Evolutionary conservation across 371 early-diverging fungal genomes (phyloP), one percentile per base, ranked within the genome.

Genomic region (Lichtheimia ramosa): DNA sequence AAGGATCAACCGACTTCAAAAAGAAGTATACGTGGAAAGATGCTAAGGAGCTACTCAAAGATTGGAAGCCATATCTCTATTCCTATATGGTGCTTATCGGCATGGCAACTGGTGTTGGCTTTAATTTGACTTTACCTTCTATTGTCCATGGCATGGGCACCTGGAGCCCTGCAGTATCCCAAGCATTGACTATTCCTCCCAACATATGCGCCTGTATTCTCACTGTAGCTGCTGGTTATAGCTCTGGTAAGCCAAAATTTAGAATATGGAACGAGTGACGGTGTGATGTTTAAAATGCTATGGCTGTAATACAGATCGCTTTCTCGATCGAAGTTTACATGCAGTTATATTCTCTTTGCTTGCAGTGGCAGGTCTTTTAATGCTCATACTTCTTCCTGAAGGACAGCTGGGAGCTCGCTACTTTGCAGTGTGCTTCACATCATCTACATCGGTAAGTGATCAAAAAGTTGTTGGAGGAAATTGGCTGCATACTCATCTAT

Each of bases 1-100:
- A 34, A 34, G 34, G 34, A 8, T 8, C 34, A 8, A 34, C 34
- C 0, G 8, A 34, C 2, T 34, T 34, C 10, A 5, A 8, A 34
- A 34, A 34, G 8, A 34, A 34, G 10, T 34, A 51, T 51, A 27
- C 41, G 5, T 53, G 53, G 53, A 16, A 16, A 20, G 40, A 53
- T 39, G 20, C 40, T 2, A 34, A 14, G 40, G 12, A 34, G 13
- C 40, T 53, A 1, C 40, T 53, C 4, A 53, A 34, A 5, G 53
- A 53, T 40, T 53, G 53, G 53, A 53, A 53, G 20, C 40, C 53
- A 16, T 53, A 53, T 53, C 40, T 39, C 21, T 53, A 39, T 40
- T 40, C 21, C 6, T 53, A 10, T 39, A 53, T 40, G 16, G 41
- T 40, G 14, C 16, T 53, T 14, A 53, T 40, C 13, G 53, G 53